phyloP scores from a whole-genome alignment of 2,329 filamentous ascomycete genomes.

The Orbilia blumenaviensis region DNA sequence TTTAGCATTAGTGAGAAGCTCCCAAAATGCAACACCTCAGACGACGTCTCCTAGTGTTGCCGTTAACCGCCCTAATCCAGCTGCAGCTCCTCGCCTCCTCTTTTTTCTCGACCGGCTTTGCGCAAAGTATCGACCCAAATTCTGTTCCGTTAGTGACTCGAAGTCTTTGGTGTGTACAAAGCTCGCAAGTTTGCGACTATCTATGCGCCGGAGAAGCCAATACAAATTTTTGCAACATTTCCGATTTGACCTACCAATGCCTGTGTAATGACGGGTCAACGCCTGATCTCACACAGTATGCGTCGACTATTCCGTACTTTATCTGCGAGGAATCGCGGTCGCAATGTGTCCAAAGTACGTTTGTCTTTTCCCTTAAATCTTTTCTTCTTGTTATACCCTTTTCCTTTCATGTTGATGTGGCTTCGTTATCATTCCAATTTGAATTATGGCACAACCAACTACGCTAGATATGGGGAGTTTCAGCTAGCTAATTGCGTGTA shows the following conservation, averaged over 20 bases:
- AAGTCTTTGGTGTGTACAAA: constrained; percentile 1
- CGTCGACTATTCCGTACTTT: constrained; percentile 16
- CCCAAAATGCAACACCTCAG: too few relatives aligned
- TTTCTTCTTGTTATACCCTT: background rate
- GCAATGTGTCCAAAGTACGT: constrained; percentile 8
- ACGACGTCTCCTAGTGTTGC: too few relatives aligned
- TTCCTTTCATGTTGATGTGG: too few relatives aligned
- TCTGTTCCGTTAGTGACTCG: background rate
- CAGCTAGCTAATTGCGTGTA: too few relatives aligned
- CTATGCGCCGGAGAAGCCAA: background rate
- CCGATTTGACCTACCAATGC: constrained; percentile 1
- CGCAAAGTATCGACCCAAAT: constrained; percentile 11
- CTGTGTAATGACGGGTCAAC: background rate
- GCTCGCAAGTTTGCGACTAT: background rate
- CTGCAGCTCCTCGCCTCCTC: background rate
- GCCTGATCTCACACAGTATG: constrained; percentile 12
- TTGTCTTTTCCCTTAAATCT: background rate
- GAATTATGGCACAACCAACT: too few relatives aligned
- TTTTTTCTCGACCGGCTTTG: background rate
- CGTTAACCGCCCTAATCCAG: too few relatives aligned
- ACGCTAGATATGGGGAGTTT: too few relatives aligned
- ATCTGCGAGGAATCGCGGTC: constrained; percentile 12
- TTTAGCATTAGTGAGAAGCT: too few relatives aligned
- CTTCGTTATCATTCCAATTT: too few relatives aligned
- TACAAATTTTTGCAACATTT: constrained; percentile 11